phyloP scores from a whole-genome alignment of 2,329 filamentous ascomycete species.

The Aspergillus tamarii region DNA sequence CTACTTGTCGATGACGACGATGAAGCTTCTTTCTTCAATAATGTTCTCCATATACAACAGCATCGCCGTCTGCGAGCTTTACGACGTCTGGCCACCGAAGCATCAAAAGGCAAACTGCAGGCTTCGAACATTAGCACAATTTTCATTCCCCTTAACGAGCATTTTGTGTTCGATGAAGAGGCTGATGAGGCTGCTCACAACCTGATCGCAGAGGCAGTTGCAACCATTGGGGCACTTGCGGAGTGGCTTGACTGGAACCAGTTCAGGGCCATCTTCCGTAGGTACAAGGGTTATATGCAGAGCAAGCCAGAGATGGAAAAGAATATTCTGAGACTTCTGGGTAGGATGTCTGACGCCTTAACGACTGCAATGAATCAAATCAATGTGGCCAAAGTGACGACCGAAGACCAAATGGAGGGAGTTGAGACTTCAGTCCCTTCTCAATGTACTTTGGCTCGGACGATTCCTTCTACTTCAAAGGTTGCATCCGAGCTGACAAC shows the following conservation, averaged over 20 bases:
- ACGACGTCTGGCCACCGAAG: slow-evolving; percentile 72
- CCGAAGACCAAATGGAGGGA: slow-evolving; percentile 30
- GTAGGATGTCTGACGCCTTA: slow-evolving; percentile 78
- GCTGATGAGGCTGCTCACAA: slow-evolving; percentile 80
- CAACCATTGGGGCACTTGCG: slow-evolving; percentile 74
- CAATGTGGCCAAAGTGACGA: slow-evolving; percentile 20
- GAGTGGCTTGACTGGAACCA: slow-evolving; percentile 85
- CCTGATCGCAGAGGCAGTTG: slow-evolving; percentile 82
- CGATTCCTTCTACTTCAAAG: slow-evolving; percentile 69
- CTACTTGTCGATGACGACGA: slow-evolving; percentile 75
- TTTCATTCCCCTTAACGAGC: slow-evolving; percentile 88
- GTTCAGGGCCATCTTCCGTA: slow-evolving; percentile 79
- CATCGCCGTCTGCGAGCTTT: slow-evolving; percentile 84
- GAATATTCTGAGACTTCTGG: slow-evolving; percentile 79
- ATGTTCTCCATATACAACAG: slow-evolving; percentile 87
- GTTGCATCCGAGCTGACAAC: slow-evolving; percentile 72
- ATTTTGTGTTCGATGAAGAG: slow-evolving; percentile 84
- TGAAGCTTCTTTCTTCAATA: slow-evolving; percentile 86
- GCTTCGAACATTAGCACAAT: slow-evolving; percentile 82
- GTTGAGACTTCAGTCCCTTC: slow-evolving; percentile 30
- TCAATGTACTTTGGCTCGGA: slow-evolving; percentile 59
- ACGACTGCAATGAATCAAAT: slow-evolving; percentile 54
- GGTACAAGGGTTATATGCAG: slow-evolving; percentile 80
- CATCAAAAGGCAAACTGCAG: slow-evolving; percentile 65
- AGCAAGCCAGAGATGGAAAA: slow-evolving; percentile 83